phyloP scores from a whole-genome alignment of 371 early-diverging fungal species.

The Mucor plumbeus region DNA sequence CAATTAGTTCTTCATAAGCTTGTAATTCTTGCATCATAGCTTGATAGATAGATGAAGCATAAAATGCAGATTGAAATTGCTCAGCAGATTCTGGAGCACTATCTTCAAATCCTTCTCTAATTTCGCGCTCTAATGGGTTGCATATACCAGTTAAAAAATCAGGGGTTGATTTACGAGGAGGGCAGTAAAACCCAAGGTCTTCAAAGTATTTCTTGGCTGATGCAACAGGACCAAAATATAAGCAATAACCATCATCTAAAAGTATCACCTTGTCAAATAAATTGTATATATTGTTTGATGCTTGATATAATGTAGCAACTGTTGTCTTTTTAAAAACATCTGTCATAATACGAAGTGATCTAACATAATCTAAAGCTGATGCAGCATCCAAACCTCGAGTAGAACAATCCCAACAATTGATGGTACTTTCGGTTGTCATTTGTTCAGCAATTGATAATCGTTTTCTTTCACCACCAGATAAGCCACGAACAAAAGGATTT shows the following conservation, averaged over 20 bases:
- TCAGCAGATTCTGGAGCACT: constrained; percentile 46
- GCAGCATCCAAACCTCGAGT: constrained; percentile 91
- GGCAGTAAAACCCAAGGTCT: constrained; percentile 70
- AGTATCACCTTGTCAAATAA: constrained; percentile 79
- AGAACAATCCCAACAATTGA: constrained; percentile 87
- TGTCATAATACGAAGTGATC: constrained; percentile 69
- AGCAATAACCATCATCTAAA: constrained; percentile 72
- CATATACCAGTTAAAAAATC: constrained; percentile 82
- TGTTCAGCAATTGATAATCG: constrained; percentile 86
- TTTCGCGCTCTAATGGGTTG: constrained; percentile 62
- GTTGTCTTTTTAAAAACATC: constrained; percentile 69
- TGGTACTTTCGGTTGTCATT: constrained; percentile 72
- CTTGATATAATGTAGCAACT: constrained; percentile 67
- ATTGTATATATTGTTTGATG: constrained; percentile 72
- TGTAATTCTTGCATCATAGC: constrained; percentile 41
- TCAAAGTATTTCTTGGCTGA: constrained; percentile 72
- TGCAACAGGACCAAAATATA: constrained; percentile 73
- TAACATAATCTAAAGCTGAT: constrained; percentile 81
- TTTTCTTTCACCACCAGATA: constrained; percentile 88
- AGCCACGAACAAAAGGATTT: constrained; percentile 79
- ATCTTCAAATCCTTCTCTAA: constrained; percentile 59
- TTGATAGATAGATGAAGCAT: constrained; percentile 42
- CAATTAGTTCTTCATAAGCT: constrained; percentile 43
- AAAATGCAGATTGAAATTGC: constrained; percentile 55
- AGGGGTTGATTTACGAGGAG: constrained; percentile 73